These are phyloP conservation scores for Apiotrichum siamense DNA, from an alignment of 1,284 basidiomycete species.

Conservation along the genomic window DNA sequence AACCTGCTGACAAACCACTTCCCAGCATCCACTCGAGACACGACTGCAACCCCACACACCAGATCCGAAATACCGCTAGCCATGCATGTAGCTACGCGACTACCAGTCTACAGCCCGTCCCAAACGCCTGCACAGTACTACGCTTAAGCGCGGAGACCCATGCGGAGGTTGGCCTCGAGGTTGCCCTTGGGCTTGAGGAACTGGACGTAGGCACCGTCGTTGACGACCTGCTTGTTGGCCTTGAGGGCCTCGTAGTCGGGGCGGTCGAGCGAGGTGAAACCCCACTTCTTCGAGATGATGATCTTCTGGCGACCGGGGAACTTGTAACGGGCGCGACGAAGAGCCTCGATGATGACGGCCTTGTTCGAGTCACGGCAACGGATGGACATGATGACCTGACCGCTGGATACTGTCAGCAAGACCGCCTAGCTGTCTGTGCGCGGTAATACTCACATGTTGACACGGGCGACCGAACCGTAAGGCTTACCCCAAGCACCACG, in stretches of 20 bases:
- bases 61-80: conserved; percentile 6
- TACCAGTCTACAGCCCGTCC: conserved; percentile 9
- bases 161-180: conserved; percentile 76
- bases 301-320: conserved; percentile 99
- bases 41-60: no score
- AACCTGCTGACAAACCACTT: no score
- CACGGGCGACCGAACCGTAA: conserved; percentile 60
- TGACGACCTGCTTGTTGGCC: conserved; percentile 77
- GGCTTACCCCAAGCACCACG: conserved; percentile 99
- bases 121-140: conserved; percentile 8
- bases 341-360: conserved; percentile 88
- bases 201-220: conserved; percentile 57
- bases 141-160: conserved; percentile 63
- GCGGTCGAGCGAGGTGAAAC: conserved; percentile 92
- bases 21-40: background rate
- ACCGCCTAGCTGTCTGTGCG: no score
- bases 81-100: conserved; percentile 21
- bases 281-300: conserved; percentile 96
- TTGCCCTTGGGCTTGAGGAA: conserved; percentile 83
- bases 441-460: conserved; percentile 43
- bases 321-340: conserved; percentile 97
- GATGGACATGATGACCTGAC: conserved; percentile 93
- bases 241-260: conserved; percentile 84
- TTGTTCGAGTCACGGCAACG: conserved; percentile 86
- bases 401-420: conserved; percentile 55